Percentiles rank a stretch among this genome's conserved stretches.
Evolutionary conservation across 2,329 filamentous ascomycete genomes (phyloP).

Genomic region (Orbilia oligospora): DNA sequence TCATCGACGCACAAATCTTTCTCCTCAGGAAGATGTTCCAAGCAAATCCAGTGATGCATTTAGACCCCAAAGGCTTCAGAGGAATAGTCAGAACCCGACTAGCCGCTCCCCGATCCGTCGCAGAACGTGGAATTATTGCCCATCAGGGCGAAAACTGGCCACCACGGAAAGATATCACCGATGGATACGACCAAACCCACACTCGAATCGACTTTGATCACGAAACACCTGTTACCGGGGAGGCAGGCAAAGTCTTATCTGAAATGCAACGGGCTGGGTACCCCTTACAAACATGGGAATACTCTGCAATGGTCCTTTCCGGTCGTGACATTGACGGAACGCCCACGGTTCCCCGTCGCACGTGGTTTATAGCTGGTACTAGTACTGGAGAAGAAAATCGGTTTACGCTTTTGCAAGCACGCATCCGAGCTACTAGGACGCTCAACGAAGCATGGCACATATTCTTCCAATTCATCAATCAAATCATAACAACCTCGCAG

Average conservation of each 20-base stretch:
- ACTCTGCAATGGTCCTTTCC: slow-evolving; percentile 61
- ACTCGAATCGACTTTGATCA: slow-evolving; percentile 34
- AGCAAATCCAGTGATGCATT: slow-evolving; percentile 49
- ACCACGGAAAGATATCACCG: slow-evolving; percentile 61
- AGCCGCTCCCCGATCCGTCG: slow-evolving; percentile 29
- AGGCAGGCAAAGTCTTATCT: slow-evolving; percentile 60
- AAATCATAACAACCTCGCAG: background rate
- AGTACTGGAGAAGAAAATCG: slow-evolving; percentile 33
- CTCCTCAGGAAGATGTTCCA: slow-evolving; percentile 53
- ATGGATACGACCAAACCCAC: slow-evolving; percentile 61
- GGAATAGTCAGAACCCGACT: slow-evolving; percentile 55
- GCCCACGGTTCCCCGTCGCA: slow-evolving; percentile 63
- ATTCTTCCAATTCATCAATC: slow-evolving; percentile 57
- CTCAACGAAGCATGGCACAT: slow-evolving; percentile 64
- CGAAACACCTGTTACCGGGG: slow-evolving; percentile 40
- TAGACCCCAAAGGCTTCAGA: slow-evolving; percentile 50
- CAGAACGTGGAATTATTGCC: slow-evolving; percentile 43
- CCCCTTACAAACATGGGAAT: slow-evolving; percentile 60
- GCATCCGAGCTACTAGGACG: slow-evolving; percentile 63
- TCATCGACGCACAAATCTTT: slow-evolving; percentile 52
- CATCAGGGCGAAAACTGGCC: slow-evolving; percentile 62
- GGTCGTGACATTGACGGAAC: slow-evolving; percentile 61
- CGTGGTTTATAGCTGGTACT: slow-evolving; percentile 53
- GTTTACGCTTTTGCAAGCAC: slow-evolving; percentile 40
- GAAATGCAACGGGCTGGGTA: slow-evolving; percentile 63